Evolutionary conservation across 2,329 filamentous ascomycete genomes (phyloP).

Genomic region (Didymella exigua): DNA sequence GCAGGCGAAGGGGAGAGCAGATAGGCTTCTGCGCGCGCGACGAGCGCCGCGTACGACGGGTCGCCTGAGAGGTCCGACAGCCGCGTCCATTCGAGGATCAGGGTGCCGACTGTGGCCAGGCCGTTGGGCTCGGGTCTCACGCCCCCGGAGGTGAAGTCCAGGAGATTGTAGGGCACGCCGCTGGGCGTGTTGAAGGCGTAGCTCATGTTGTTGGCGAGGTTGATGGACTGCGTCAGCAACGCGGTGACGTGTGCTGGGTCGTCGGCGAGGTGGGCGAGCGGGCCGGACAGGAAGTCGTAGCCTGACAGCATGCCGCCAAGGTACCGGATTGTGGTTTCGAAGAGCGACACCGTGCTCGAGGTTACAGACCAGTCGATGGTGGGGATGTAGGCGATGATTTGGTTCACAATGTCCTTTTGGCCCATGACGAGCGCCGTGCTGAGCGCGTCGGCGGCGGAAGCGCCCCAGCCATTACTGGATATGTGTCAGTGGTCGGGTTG

Average conservation of each 20-base stretch:
- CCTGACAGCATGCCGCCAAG: conserved; percentile 79
- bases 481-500: not conserved
- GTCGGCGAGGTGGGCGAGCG: conserved; percentile 59
- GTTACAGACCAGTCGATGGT: conserved; percentile 73
- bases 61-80: conserved; percentile 77
- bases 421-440: conserved; percentile 81
- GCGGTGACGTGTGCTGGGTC: conserved; percentile 58
- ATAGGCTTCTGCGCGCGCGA: conserved; percentile 71
- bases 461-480: conserved; percentile 81
- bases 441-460: conserved; percentile 79
- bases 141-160: conserved; percentile 63
- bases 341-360: conserved; percentile 68
- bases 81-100: conserved; percentile 84
- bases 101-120: conserved; percentile 75
- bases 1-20: conserved; percentile 70
- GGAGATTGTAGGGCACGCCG: conserved; percentile 73
- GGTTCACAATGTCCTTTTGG: conserved; percentile 67
- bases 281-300: conserved; percentile 75
- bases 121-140: conserved; percentile 65
- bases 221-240: conserved; percentile 70
- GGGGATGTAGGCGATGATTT: conserved; percentile 73
- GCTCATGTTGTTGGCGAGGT: conserved; percentile 73
- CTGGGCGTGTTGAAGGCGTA: conserved; percentile 78
- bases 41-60: conserved; percentile 67
- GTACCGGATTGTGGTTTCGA: conserved; percentile 91